Evolutionary conservation across 2,329 filamentous ascomycete genomes (phyloP).

Genomic region (Nemania serpens): DNA sequence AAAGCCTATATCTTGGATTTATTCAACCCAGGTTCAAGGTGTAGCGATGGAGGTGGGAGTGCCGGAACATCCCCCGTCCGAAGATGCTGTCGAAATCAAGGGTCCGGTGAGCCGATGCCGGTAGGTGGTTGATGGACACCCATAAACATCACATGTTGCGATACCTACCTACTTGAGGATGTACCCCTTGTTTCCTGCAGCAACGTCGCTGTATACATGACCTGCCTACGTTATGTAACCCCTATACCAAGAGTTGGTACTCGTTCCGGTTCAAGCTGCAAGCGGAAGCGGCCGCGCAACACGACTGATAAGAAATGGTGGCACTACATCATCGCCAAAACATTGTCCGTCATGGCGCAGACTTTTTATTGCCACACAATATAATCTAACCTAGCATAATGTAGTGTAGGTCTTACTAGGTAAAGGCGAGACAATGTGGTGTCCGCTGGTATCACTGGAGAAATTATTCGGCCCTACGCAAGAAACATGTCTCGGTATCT

Average conservation of each 20-base stretch:
- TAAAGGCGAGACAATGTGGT: conserved; percentile 24
- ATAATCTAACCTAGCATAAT: not conserved
- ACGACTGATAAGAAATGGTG: conserved; percentile 6
- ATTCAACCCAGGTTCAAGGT: not conserved
- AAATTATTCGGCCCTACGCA: conserved; percentile 38
- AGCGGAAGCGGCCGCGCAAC: conserved; percentile 18
- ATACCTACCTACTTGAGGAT: not conserved
- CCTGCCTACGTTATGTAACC: too few relatives aligned
- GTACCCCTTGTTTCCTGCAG: not conserved
- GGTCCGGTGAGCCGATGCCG: conserved; percentile 11
- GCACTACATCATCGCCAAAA: conserved; percentile 13
- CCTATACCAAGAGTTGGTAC: not conserved
- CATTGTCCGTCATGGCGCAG: conserved; percentile 8
- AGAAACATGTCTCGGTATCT: conserved; percentile 36
- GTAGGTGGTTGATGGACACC: conserved; percentile 1
- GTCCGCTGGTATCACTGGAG: conserved; percentile 14
- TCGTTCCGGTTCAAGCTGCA: not conserved
- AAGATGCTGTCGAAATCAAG: conserved; percentile 8
- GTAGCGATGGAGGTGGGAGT: not conserved
- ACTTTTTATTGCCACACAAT: conserved; percentile 31
- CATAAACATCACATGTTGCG: too few relatives aligned
- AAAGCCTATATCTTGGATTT: too few relatives aligned
- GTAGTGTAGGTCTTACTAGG: not conserved
- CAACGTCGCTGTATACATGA: not conserved
- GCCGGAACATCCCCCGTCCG: conserved; percentile 10